These are phyloP conservation scores for Hypocrella siamensis DNA, from an alignment of 2,329 filamentous ascomycete genomes.

Conservation along the genomic window DNA sequence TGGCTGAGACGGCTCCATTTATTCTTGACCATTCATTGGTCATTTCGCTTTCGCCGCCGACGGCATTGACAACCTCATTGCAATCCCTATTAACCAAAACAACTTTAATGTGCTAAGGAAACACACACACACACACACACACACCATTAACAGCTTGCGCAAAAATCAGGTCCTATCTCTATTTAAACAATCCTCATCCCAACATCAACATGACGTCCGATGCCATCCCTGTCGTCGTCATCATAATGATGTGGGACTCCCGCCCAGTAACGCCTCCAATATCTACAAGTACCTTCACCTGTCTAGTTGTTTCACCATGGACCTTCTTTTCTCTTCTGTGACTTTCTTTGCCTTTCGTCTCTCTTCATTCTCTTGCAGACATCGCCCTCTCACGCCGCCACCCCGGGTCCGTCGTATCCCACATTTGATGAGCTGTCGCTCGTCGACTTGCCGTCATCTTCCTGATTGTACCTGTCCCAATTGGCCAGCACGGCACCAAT, in stretches of 20 bases:
- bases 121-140: too few species aligned
- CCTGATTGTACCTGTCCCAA: slow-evolving; percentile 56
- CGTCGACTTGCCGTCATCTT: slow-evolving; percentile 23
- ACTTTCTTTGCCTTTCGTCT: neutral
- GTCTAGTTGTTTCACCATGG: neutral
- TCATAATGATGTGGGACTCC: slow-evolving; percentile 1
- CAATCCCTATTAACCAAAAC: too few species aligned
- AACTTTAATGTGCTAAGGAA: too few species aligned
- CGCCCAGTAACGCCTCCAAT: neutral
- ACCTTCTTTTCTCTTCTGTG: neutral
- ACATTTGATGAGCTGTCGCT: slow-evolving; percentile 24
- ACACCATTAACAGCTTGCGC: too few species aligned
- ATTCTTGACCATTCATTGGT: too few species aligned
- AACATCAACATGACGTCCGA: slow-evolving; percentile 2
- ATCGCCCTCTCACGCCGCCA: slow-evolving; percentile 19
- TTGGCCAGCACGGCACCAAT: slow-evolving; percentile 74
- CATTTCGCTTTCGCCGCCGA: too few species aligned
- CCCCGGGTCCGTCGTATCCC: slow-evolving; percentile 24
- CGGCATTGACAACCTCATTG: too few species aligned
- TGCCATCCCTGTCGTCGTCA: slow-evolving; percentile 6
- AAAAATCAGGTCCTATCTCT: too few species aligned
- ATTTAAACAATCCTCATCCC: slow-evolving; percentile 2
- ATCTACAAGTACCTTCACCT: slow-evolving; percentile 1
- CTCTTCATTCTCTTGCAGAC: slow-evolving; percentile 5
- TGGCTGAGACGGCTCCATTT: too few species aligned